Evolutionary conservation across 2,329 filamentous ascomycete genomes (phyloP), one percentile per base, ranked within the genome.

Genomic region (Ascomycota sp.): DNA sequence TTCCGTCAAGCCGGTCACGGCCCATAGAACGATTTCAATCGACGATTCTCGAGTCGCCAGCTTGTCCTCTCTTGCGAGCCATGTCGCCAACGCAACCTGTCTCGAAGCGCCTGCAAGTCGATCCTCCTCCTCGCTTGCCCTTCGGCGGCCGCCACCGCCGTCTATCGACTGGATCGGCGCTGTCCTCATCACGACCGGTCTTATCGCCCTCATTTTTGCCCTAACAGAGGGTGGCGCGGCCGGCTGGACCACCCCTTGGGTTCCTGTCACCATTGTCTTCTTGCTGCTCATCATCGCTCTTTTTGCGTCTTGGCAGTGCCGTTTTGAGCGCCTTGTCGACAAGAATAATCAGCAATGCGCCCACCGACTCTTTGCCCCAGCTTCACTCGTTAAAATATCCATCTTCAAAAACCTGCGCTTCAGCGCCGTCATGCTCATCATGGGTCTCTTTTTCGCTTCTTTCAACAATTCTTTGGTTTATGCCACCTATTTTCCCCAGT

Each of bases 381-480:
- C 59, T 0, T 73, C 74, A 0, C 52, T 79, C n/a, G 68, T 80
- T 53, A 75, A 74, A 39, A 54, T 76, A 7, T 71, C 65, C 15
- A 58, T 75, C 23, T 79, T 78, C 47, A 52, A 53, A 25, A 73
- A 64, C 43, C 45, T 50, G 5, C 59, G 57, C 6, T 76, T 79
- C 42, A 64, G 61, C 22, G 65, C 69, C 6, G 71, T 69, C 11
- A 69, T 78, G 55, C 43, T 63, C 21, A 68, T 75, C 39, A 75
- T 77, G 63, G 57, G 57, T 1, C 46, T 78, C 2, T 78, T 77
- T 51, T 78, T 74, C 40, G 62, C 65, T 12, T 56, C 61, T 2
- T 80, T 79, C 52, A 77, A 75, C 50, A 72, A 73, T 45, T 76
- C 63, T 38, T 51, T 77, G 24, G 57, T 79, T 35, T 76, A 65